Percentiles rank a stretch among this genome's conserved stretches.
phyloP scores from a whole-genome alignment of 768 basidiomycete species.

The Baorangia bicolor region DNA sequence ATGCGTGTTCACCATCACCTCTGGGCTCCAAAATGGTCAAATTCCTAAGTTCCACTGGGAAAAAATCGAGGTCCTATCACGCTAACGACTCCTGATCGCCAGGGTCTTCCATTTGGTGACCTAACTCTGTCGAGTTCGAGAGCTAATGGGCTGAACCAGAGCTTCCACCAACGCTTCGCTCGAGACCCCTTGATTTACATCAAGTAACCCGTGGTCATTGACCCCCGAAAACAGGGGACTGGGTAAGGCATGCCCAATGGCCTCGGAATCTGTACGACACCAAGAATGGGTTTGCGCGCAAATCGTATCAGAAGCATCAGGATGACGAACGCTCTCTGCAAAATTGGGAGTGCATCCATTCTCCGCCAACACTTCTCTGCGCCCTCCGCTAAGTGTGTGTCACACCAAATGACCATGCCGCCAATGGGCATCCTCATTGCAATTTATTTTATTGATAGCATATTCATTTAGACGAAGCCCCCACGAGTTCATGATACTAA shows the following conservation, averaged over 20 bases:
- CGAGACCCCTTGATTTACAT: conserved; percentile 20
- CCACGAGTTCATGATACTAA: conserved; percentile 8
- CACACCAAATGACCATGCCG: conserved; percentile 5
- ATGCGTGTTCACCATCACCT: conserved; percentile 13
- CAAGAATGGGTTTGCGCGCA: neutral
- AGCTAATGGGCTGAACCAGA: conserved; percentile 8
- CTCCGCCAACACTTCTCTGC: conserved; percentile 25
- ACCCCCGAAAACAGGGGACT: conserved; percentile 23
- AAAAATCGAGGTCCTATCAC: conserved; percentile 21
- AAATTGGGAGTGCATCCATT: conserved; percentile 29
- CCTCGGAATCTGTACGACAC: conserved; percentile 15
- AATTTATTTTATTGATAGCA: conserved; percentile 2
- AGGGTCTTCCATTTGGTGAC: conserved; percentile 32
- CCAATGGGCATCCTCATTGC: conserved; percentile 11
- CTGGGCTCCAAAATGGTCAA: conserved; percentile 22
- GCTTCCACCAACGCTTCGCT: conserved; percentile 5
- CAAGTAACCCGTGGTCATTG: conserved; percentile 8
- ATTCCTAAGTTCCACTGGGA: conserved; percentile 25
- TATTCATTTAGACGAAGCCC: conserved; percentile 5
- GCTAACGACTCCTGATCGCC: conserved; percentile 25
- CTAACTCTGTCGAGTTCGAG: conserved; percentile 21
- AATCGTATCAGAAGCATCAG: conserved; percentile 25
- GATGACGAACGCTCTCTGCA: conserved; percentile 14
- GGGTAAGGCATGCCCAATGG: neutral
- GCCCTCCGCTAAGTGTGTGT: conserved; percentile 17